These are phyloP conservation scores for Cyanidium caldarium DNA, from an alignment of 23 red algal genomes.

Conservation along the genomic window DNA sequence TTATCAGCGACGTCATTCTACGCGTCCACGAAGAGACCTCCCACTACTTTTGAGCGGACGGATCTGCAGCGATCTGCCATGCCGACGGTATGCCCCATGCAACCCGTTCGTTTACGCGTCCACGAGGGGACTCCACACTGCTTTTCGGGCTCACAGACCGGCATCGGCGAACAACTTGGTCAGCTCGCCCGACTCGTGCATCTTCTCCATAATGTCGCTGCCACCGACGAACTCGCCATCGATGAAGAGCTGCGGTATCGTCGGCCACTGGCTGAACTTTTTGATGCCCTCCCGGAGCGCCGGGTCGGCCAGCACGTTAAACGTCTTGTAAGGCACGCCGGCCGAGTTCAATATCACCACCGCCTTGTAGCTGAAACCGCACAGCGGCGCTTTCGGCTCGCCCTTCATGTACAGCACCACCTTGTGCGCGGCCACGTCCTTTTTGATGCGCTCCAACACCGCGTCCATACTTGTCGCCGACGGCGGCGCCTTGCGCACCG, in stretches of 20 bases:
- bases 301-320: conserved; percentile 70
- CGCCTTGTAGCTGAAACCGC: conserved; percentile 74
- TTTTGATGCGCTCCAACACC: conserved; percentile 6
- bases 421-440: conserved; percentile 28
- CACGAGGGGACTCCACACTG: conserved; percentile 48
- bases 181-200: conserved; percentile 46
- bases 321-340: conserved; percentile 53
- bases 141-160: background rate
- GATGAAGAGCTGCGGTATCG: conserved; percentile 90
- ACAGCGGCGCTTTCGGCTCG: conserved; percentile 58
- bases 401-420: conserved; percentile 99
- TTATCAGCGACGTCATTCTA: conserved; percentile 76
- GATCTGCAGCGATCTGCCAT: too few species aligned
- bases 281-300: conserved; percentile 69
- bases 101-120: conserved; percentile 59
- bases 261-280: conserved; percentile 69
- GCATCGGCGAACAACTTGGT: background rate
- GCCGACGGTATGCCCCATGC: too few species aligned
- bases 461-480: background rate
- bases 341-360: conserved; percentile 59
- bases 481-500: background rate
- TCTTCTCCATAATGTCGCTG: conserved; percentile 80
- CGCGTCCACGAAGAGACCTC: conserved; percentile 70
- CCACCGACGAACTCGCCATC: conserved; percentile 86
- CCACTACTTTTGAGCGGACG: background rate